Percentiles rank a stretch among this genome's conserved stretches.
phyloP scores from a whole-genome alignment of 495 filamentous ascomycete genomes.

The Haplographium delicatum region DNA sequence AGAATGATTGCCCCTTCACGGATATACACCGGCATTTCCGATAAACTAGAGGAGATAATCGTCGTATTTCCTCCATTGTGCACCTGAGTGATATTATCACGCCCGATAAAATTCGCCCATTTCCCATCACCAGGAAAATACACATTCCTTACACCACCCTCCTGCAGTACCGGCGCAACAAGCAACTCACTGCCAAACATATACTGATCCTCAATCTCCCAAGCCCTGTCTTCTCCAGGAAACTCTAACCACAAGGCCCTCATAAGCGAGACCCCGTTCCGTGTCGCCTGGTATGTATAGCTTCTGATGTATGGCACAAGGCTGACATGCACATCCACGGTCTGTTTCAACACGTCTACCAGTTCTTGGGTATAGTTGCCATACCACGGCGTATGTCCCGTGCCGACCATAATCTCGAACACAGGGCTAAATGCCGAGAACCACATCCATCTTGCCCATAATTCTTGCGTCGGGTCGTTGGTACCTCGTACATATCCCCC shows the following conservation, averaged over 20 bases:
- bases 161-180: constrained; percentile 27
- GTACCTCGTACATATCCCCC: constrained; percentile 27
- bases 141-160: constrained; percentile 23
- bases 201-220: constrained; percentile 25
- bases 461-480: constrained; percentile 26
- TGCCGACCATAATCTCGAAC: constrained; percentile 33
- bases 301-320: constrained; percentile 29
- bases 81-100: too few species aligned
- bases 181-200: constrained; percentile 29
- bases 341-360: constrained; percentile 25
- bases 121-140: constrained; percentile 25
- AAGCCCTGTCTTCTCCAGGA: constrained; percentile 20
- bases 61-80: constrained; percentile 17
- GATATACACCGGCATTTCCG: constrained; percentile 27
- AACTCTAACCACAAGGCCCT: constrained; percentile 30
- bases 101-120: constrained; percentile 28
- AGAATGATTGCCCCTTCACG: constrained; percentile 28
- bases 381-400: constrained; percentile 32
- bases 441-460: constrained; percentile 34
- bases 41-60: constrained; percentile 10
- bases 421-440: constrained; percentile 29
- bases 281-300: constrained; percentile 26
- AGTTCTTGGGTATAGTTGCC: constrained; percentile 22
- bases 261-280: constrained; percentile 28
- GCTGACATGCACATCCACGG: constrained; percentile 25